These are phyloP conservation scores for Metschnikowia continentalis DNA, from an alignment of 805 yeast genomes.

Conservation along the genomic window DNA sequence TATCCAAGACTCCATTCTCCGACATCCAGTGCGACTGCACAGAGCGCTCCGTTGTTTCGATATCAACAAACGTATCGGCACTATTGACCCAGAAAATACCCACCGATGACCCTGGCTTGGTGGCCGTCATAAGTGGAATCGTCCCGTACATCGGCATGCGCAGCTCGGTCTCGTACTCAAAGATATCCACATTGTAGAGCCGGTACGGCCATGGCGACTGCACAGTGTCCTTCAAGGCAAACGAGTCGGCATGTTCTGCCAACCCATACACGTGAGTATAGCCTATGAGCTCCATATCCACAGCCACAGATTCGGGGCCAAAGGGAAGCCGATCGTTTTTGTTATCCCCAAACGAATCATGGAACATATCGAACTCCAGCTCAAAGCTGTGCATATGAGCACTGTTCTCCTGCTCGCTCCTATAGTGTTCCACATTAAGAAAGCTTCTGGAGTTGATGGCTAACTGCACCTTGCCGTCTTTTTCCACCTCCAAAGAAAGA, in stretches of 20 bases:
- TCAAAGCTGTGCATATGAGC: conserved; percentile 47
- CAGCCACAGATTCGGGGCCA: conserved; percentile 86
- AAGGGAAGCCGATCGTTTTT: conserved; percentile 60
- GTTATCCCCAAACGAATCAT: conserved; percentile 68
- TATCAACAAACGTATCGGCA: conserved; percentile 89
- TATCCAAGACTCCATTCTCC: conserved; percentile 80
- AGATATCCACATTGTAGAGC: conserved; percentile 87
- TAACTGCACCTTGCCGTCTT: conserved; percentile 45
- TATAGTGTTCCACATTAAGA: conserved; percentile 78
- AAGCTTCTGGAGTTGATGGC: conserved; percentile 65
- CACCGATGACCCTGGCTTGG: conserved; percentile 50
- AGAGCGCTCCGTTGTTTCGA: conserved; percentile 36
- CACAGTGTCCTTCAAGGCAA: conserved; percentile 68
- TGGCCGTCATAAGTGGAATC: conserved; percentile 81
- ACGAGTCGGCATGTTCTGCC: conserved; percentile 90
- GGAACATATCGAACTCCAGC: conserved; percentile 59
- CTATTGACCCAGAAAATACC: conserved; percentile 91
- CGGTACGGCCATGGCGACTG: conserved; percentile 68
- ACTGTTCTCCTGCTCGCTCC: conserved; percentile 37
- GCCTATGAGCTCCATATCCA: conserved; percentile 66
- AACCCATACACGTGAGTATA: conserved; percentile 79
- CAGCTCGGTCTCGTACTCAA: conserved; percentile 83
- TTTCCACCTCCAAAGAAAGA: conserved; percentile 46
- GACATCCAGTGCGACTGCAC: conserved; percentile 86
- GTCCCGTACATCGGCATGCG: conserved; percentile 92